Evolutionary conservation across 257 asterid genomes (phyloP).

Genomic region (Petunia secreta): DNA sequence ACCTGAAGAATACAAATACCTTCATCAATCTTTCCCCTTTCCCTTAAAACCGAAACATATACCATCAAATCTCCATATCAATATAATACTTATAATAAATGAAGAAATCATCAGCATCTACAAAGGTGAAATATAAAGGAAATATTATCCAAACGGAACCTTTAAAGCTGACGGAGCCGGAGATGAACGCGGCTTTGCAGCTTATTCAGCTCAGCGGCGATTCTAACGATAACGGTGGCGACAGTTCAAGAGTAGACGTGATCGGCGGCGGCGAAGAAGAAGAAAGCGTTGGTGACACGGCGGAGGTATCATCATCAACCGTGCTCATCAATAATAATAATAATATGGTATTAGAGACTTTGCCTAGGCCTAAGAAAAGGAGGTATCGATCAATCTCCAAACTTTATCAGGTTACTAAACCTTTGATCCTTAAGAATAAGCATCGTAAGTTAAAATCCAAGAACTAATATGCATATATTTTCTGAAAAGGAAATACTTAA

Average conservation of each 20-base stretch:
- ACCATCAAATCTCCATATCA: constrained; percentile 11
- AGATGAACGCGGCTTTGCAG: constrained; percentile 69
- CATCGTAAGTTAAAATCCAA: constrained; percentile 30
- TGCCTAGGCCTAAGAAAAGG: constrained; percentile 39
- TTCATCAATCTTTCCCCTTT: not conserved
- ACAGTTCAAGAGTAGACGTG: constrained; percentile 8
- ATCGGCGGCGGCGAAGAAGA: constrained; percentile 27
- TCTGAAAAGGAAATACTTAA: not conserved
- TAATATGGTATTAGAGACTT: constrained; percentile 21
- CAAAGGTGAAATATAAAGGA: constrained; percentile 23
- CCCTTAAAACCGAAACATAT: not conserved
- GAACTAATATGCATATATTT: not conserved
- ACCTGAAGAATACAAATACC: not conserved
- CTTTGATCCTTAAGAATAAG: constrained; percentile 35
- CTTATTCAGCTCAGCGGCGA: constrained; percentile 75
- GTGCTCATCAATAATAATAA: not conserved
- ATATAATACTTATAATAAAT: constrained; percentile 14
- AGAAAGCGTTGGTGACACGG: constrained; percentile 52
- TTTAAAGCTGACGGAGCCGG: constrained; percentile 48
- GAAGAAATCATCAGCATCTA: constrained; percentile 37
- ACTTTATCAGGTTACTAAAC: constrained; percentile 44
- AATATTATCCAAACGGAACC: constrained; percentile 34
- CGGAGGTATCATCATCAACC: constrained; percentile 42
- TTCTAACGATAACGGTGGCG: constrained; percentile 17
- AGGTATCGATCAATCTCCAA: constrained; percentile 56